Evolutionary conservation across 23 red algal genomes (phyloP).

Genomic region (Gracilariopsis chorda): DNA sequence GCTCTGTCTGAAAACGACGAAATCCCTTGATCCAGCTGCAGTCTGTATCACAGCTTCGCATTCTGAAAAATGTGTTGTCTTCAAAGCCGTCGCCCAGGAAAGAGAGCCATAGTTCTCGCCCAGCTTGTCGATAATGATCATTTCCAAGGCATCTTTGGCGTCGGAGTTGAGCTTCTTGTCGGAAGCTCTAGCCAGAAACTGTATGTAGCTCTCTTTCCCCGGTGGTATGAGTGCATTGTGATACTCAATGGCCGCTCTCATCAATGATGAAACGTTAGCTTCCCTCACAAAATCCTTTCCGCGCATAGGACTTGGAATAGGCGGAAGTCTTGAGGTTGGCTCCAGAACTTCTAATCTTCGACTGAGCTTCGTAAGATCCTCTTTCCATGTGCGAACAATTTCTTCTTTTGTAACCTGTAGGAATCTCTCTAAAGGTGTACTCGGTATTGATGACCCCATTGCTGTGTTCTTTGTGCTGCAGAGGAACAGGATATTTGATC

Average conservation of each 20-base stretch:
- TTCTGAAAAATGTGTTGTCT: background rate
- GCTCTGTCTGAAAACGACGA: background rate
- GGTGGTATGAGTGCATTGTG: background rate
- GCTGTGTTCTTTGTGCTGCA: too few relatives aligned
- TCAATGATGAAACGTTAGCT: background rate
- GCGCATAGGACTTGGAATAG: background rate
- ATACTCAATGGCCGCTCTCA: background rate
- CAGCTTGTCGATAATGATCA: background rate
- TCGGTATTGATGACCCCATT: too few relatives aligned
- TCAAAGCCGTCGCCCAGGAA: background rate
- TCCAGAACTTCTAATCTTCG: background rate
- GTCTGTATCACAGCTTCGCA: background rate
- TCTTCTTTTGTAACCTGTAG: background rate
- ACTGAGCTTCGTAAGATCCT: background rate
- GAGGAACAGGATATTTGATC: too few relatives aligned
- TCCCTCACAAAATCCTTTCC: background rate
- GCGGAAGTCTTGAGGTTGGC: background rate
- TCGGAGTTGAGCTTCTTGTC: slow-evolving; percentile 14
- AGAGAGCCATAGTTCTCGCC: background rate
- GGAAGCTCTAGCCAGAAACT: background rate
- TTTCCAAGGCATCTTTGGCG: background rate
- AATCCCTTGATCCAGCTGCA: background rate
- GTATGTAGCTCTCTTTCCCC: background rate
- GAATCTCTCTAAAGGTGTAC: background rate
- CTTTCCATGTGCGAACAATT: background rate